These are phyloP conservation scores for Pulchroboletus neoregius DNA, from an alignment of 1,284 basidiomycete genomes.

Conservation along the genomic window DNA sequence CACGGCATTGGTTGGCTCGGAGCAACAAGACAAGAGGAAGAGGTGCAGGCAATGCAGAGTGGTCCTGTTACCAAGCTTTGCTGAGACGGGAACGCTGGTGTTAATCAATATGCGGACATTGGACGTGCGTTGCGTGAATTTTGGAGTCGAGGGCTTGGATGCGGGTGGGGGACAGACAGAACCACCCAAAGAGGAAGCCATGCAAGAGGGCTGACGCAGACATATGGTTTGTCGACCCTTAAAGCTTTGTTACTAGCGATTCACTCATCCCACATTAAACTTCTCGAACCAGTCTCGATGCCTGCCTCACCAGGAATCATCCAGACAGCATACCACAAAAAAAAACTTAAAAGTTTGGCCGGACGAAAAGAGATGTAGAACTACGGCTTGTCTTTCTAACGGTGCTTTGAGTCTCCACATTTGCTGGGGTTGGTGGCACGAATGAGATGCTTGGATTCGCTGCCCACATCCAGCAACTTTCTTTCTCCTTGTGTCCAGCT, in stretches of 20 bases:
- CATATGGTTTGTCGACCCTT: not conserved
- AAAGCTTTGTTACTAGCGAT: not conserved
- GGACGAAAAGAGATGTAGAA: not conserved
- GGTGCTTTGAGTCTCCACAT: not conserved
- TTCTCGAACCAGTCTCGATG: not conserved
- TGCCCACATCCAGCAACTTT: not conserved
- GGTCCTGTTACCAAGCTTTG: constrained; percentile 82
- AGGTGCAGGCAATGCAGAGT: constrained; percentile 58
- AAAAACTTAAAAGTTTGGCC: not conserved
- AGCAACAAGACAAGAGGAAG: constrained; percentile 30
- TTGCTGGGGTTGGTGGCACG: not conserved
- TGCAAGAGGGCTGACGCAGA: constrained; percentile 26
- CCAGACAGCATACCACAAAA: not conserved
- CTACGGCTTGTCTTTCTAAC: not conserved
- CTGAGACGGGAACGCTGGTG: constrained; percentile 59
- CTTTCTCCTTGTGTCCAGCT: not conserved
- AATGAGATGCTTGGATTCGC: not conserved
- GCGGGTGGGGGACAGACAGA: constrained; percentile 14
- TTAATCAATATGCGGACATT: constrained; percentile 53
- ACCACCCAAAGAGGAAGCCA: constrained; percentile 11
- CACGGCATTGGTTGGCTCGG: constrained; percentile 58
- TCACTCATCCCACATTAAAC: not conserved
- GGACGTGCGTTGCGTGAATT: constrained; percentile 41
- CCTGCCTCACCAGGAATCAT: not conserved
- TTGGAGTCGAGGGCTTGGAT: constrained; percentile 29